Evolutionary conservation across 768 basidiomycete species (phyloP).

Genomic region (Amylocystis lapponica): DNA sequence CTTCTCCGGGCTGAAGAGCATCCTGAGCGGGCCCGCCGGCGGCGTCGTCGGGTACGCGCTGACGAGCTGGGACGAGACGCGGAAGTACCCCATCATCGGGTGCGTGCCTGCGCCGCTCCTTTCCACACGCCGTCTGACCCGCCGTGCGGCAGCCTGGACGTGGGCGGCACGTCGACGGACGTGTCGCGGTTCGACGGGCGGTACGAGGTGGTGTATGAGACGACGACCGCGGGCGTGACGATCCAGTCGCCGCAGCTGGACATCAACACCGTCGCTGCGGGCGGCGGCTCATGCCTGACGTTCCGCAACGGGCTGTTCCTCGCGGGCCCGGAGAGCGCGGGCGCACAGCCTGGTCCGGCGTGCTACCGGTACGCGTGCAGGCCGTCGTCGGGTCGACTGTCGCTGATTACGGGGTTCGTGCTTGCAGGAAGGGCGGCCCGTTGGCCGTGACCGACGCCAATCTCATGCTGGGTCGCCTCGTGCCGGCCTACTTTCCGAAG

Average conservation of each 20-base stretch:
- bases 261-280: conserved; percentile 94
- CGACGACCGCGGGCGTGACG: conserved; percentile 90
- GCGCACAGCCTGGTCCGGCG: conserved; percentile 89
- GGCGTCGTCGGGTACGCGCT: conserved; percentile 94
- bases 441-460: conserved; percentile 93
- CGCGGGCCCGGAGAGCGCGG: conserved; percentile 90
- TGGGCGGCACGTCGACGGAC: conserved; percentile 95
- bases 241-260: conserved; percentile 92
- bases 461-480: conserved; percentile 78
- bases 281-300: conserved; percentile 85
- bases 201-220: conserved; percentile 92
- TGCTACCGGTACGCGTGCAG: conserved; percentile 65
- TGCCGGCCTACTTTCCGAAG: conserved; percentile 90
- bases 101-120: conserved; percentile 29
- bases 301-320: conserved; percentile 89
- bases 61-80: conserved; percentile 80
- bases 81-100: conserved; percentile 79
- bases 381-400: not conserved
- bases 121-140: not conserved
- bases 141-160: conserved; percentile 55
- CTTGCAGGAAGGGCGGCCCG: conserved; percentile 77
- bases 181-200: conserved; percentile 89
- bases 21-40: conserved; percentile 89
- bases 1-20: conserved; percentile 92
- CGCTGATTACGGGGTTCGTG: not conserved